These are phyloP conservation scores for Anaeromyces robustus DNA, from an alignment of 192 early-diverging fungal genomes.

Conservation along the genomic window DNA sequence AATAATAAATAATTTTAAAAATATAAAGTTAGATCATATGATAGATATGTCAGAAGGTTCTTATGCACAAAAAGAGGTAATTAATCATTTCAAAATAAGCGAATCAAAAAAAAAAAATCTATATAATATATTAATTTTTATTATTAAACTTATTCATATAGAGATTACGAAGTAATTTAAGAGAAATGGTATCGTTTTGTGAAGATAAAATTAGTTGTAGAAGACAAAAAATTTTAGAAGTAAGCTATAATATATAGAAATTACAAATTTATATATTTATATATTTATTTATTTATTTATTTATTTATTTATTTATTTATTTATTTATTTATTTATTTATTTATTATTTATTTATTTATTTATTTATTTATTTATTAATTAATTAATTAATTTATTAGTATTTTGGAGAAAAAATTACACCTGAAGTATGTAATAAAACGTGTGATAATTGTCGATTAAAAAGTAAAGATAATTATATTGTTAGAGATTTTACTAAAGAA, in stretches of 20 bases:
- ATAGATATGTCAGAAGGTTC: slow-evolving; percentile 73
- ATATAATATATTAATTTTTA: not conserved
- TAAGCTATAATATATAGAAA: slow-evolving; percentile 1
- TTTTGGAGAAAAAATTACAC: slow-evolving; percentile 73
- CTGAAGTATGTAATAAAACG: slow-evolving; percentile 42
- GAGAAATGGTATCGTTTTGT: slow-evolving; percentile 51
- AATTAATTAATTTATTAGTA: slow-evolving; percentile 26
- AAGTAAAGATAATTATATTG: slow-evolving; percentile 4
- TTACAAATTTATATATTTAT: not conserved
- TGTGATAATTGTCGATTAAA: slow-evolving; percentile 77
- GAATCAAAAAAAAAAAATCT: no score
- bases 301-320: no score
- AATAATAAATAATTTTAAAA: not conserved
- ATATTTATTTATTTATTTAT: not conserved
- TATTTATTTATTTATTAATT: no score
- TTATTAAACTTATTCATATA: slow-evolving; percentile 5
- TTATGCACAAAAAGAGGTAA: slow-evolving; percentile 60
- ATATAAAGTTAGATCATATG: slow-evolving; percentile 41
- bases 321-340: not conserved
- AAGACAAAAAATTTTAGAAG: slow-evolving; percentile 61
- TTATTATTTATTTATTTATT: not conserved
- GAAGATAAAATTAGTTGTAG: slow-evolving; percentile 78
- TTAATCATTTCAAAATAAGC: no score
- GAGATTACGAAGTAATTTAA: slow-evolving; percentile 28
- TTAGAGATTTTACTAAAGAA: slow-evolving; percentile 34